phyloP scores from a whole-genome alignment of 228 moss, liverwort and hornwort species.

The Sphagnum fallax region DNA sequence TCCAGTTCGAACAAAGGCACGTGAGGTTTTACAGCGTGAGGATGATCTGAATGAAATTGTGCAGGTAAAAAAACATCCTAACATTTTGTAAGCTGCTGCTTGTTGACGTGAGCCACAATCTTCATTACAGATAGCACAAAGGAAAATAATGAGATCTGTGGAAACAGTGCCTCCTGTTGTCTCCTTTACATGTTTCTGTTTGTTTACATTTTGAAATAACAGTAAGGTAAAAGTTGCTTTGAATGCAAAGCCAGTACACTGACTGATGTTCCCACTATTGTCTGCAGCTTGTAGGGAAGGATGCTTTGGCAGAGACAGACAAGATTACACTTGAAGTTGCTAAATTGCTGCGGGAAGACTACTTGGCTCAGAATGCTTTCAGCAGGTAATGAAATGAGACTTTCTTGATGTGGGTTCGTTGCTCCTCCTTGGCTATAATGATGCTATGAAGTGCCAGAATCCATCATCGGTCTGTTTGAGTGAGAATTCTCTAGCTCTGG shows the following conservation, averaged over 20 bases:
- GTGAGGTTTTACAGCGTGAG: conserved; percentile 89
- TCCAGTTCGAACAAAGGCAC: conserved; percentile 82
- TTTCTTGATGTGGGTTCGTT: neutral
- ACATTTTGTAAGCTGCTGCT: no score
- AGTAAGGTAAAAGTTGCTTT: no score
- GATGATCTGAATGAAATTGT: conserved; percentile 98
- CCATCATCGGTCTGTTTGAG: no score
- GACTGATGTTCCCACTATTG: no score
- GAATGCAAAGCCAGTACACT: no score
- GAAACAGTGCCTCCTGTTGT: no score
- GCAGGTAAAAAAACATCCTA: conserved; percentile 35
- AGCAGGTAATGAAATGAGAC: conserved; percentile 39
- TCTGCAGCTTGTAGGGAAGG: conserved; percentile 92
- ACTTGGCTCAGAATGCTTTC: conserved; percentile 96
- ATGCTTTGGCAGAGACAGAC: conserved; percentile 90
- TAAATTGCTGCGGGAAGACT: conserved; percentile 93
- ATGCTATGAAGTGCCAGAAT: neutral
- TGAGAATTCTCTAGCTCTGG: no score
- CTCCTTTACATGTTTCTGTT: no score
- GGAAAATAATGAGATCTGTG: no score
- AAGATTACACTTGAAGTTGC: conserved; percentile 96
- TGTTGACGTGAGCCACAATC: no score
- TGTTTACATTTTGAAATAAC: no score
- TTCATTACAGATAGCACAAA: no score
- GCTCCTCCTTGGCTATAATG: neutral